Evolutionary conservation across 768 basidiomycete genomes (phyloP).

Genomic region (Lactarius vividus): DNA sequence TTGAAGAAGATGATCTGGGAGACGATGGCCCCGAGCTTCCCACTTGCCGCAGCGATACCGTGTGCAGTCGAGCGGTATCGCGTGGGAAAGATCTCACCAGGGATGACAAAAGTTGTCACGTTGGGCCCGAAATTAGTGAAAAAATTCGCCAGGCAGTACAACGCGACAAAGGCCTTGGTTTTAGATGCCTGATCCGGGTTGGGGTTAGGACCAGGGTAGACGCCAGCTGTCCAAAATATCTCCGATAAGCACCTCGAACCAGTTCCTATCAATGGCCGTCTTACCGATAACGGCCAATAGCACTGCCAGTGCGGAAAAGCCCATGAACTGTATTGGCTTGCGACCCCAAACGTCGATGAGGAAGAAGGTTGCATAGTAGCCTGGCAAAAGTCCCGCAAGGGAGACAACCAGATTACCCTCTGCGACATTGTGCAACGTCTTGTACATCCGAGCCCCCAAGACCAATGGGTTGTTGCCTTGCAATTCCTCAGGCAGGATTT

Average conservation of each 20-base stretch:
- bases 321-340: slow-evolving; percentile 78
- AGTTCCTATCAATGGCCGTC: slow-evolving; percentile 30
- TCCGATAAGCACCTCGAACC: slow-evolving; percentile 32
- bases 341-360: slow-evolving; percentile 78
- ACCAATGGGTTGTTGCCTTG: too few species aligned
- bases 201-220: slow-evolving; percentile 6
- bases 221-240: slow-evolving; percentile 24
- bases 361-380: slow-evolving; percentile 65
- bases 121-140: slow-evolving; percentile 46
- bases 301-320: slow-evolving; percentile 63
- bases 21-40: slow-evolving; percentile 46
- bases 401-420: slow-evolving; percentile 76
- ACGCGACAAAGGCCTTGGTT: slow-evolving; percentile 37
- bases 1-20: slow-evolving; percentile 39
- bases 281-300: slow-evolving; percentile 68
- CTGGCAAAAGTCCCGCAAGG: slow-evolving; percentile 76
- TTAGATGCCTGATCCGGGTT: slow-evolving; percentile 38
- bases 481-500: slow-evolving; percentile 21
- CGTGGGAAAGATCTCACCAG: slow-evolving; percentile 46
- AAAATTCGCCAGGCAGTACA: slow-evolving; percentile 42
- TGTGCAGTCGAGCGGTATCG: slow-evolving; percentile 44
- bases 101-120: slow-evolving; percentile 45
- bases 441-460: slow-evolving; percentile 35
- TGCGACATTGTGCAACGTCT: slow-evolving; percentile 59
- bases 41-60: slow-evolving; percentile 44